Evolutionary conservation across 176 grass and related monocot genomes (phyloP).

Genomic region (Carex kokanica): DNA sequence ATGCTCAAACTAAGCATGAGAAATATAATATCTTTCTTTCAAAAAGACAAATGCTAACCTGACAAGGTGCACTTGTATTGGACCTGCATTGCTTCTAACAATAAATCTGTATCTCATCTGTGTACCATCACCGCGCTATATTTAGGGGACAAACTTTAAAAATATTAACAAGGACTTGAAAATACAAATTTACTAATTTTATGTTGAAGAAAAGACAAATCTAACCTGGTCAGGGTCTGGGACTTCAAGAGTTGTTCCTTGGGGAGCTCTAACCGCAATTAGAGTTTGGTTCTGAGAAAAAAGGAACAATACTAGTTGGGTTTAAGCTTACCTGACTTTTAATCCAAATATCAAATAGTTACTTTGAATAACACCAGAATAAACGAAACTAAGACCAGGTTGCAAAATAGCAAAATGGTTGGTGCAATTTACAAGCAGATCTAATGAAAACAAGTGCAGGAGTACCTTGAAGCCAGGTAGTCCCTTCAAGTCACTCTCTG

Average conservation of each 20-base stretch:
- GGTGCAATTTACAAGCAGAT: slow-evolving; percentile 8
- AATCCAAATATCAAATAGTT: not conserved
- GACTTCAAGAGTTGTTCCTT: slow-evolving; percentile 93
- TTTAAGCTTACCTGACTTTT: not conserved
- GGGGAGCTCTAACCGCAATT: slow-evolving; percentile 87
- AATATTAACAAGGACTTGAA: not conserved
- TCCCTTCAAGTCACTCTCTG: slow-evolving; percentile 80
- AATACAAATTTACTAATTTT: slow-evolving; percentile 4
- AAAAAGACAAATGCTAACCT: slow-evolving; percentile 39
- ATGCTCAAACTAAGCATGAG: not conserved
- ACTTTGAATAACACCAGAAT: slow-evolving; percentile 12
- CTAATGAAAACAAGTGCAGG: slow-evolving; percentile 17
- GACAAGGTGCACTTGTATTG: slow-evolving; percentile 88
- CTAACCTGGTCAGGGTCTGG: slow-evolving; percentile 83
- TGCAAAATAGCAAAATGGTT: not conserved
- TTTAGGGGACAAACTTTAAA: not conserved
- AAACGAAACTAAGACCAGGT: not conserved
- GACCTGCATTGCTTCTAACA: slow-evolving; percentile 81
- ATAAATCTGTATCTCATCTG: slow-evolving; percentile 93
- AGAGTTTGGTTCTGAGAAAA: slow-evolving; percentile 75
- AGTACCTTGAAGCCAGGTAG: slow-evolving; percentile 81
- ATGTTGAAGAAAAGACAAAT: slow-evolving; percentile 1
- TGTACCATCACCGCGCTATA: slow-evolving; percentile 64
- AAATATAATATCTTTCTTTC: not conserved
- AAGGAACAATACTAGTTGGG: not conserved